These are phyloP conservation scores for Panellus pusillus DNA, from an alignment of 768 basidiomycete genomes.

Conservation along the genomic window DNA sequence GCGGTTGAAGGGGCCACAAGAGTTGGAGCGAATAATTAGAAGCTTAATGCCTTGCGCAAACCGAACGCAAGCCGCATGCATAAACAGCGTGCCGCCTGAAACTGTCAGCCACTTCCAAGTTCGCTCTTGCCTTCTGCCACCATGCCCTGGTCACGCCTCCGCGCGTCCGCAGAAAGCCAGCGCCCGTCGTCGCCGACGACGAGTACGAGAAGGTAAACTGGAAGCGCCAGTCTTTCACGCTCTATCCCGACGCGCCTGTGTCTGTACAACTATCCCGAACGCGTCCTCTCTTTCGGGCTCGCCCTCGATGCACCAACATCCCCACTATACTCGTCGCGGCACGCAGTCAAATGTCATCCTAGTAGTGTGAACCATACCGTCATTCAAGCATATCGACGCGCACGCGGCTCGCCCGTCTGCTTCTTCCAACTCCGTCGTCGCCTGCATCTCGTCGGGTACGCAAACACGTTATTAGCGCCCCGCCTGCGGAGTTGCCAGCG, in stretches of 20 bases:
- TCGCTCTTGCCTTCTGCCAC: not conserved
- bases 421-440: slow-evolving; percentile 1
- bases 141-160: not conserved
- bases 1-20: too few relatives aligned
- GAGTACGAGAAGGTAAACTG: not conserved
- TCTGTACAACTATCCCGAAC: not conserved
- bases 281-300: not conserved
- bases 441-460: not conserved
- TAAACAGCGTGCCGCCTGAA: too few relatives aligned
- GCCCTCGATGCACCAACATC: not conserved
- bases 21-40: too few relatives aligned
- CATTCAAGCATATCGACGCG: slow-evolving; percentile 1
- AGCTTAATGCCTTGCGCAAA: too few relatives aligned
- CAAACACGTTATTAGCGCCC: slow-evolving; percentile 15
- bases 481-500: slow-evolving; percentile 5
- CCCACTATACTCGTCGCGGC: slow-evolving; percentile 15
- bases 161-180: slow-evolving; percentile 13
- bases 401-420: slow-evolving; percentile 14
- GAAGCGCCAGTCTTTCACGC: slow-evolving; percentile 11
- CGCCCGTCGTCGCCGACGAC: slow-evolving; percentile 2
- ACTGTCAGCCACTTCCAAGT: too few relatives aligned
- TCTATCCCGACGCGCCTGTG: slow-evolving; percentile 6
- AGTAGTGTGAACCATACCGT: too few relatives aligned
- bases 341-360: not conserved
- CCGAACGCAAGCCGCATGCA: too few relatives aligned